Evolutionary conservation across 106 monocot species (phyloP), one percentile per base, ranked within the genome.

Genomic region (Dendrobium catenatum): DNA sequence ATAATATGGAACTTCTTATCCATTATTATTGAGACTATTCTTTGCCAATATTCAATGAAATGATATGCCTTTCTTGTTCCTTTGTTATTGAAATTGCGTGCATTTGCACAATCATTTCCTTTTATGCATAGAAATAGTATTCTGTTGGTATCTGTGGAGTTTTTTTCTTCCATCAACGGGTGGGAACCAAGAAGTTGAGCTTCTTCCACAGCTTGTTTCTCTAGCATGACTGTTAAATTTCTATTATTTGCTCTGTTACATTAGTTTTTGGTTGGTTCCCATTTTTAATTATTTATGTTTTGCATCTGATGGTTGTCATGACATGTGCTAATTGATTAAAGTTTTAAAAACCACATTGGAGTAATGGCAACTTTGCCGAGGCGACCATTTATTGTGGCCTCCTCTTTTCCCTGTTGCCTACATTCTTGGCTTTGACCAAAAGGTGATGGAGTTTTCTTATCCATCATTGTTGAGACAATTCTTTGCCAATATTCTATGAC

Each of bases 351-450:
- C 17, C 10, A 72, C 7, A 72, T 15, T 72, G 16, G 24, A 22
- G 7, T 64, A 24, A 64, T 8, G 64, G 64, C 64, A 64, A 64
- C 64, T 79, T 80, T 82, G 82, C 79, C 78, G 66, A 86, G 82
- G 75, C 49, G 44, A 66, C 59, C 75, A 75, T 72, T 75, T 67
- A 44, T 54, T 64, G 17, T 82, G 86, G 79, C 58, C 78, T 78
- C 73, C 86, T 86, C 82, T 86, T 82, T 86, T 86, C 79, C 79
- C 82, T 82, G 82, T 86, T 82, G 85, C 81, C 78, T 48, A 81
- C 73, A 48, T 67, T n/a, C 15, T n/a, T 64, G 75, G 80, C 80
- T 76, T 66, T 77, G 55, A 24, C 27, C 33, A 33, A 29, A 41
- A 27, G 7, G 22, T 2, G 33, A 55, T 68, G 31, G 18, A 74